Evolutionary conservation across 345 rosid genomes (phyloP).

Genomic region (Pseudoturritis turrita): DNA sequence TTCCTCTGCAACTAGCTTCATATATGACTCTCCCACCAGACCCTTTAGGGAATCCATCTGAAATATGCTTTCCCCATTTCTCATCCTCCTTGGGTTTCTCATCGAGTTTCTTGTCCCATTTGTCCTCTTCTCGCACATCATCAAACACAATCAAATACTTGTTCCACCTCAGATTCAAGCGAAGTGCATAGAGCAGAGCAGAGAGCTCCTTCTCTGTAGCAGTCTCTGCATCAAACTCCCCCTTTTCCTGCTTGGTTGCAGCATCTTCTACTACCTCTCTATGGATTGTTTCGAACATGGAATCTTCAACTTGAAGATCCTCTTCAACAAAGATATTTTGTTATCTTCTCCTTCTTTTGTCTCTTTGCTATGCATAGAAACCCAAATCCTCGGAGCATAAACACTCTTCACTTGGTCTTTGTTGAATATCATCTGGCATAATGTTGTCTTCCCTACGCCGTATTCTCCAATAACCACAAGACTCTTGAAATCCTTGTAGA

Average conservation of each 20-base stretch:
- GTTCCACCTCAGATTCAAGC: slow-evolving; percentile 43
- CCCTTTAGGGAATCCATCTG: slow-evolving; percentile 50
- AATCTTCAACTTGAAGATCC: slow-evolving; percentile 27
- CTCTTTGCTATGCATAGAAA: slow-evolving; percentile 7
- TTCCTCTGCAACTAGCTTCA: slow-evolving; percentile 38
- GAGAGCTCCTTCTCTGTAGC: slow-evolving; percentile 7
- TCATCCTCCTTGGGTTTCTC: not conserved
- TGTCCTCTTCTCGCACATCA: slow-evolving; percentile 9
- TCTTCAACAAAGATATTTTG: slow-evolving; percentile 22
- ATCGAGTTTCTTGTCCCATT: slow-evolving; percentile 25
- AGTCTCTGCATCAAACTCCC: not conserved
- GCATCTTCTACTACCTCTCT: not conserved
- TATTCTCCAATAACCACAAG: slow-evolving; percentile 36
- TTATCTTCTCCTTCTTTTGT: not conserved
- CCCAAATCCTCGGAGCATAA: slow-evolving; percentile 45
- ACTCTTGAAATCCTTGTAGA: slow-evolving; percentile 32
- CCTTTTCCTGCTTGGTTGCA: not conserved
- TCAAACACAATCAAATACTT: slow-evolving; percentile 51
- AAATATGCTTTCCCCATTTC: slow-evolving; percentile 33
- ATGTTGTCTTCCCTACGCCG: slow-evolving; percentile 44
- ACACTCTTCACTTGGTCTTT: slow-evolving; percentile 21
- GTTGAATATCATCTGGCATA: slow-evolving; percentile 35
- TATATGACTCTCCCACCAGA: slow-evolving; percentile 47
- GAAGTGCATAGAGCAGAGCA: slow-evolving; percentile 42
- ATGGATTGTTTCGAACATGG: not conserved